Conservation (phyloP, 2,329 filamentous ascomycete species). For the Eurotiales sp. region DNA sequence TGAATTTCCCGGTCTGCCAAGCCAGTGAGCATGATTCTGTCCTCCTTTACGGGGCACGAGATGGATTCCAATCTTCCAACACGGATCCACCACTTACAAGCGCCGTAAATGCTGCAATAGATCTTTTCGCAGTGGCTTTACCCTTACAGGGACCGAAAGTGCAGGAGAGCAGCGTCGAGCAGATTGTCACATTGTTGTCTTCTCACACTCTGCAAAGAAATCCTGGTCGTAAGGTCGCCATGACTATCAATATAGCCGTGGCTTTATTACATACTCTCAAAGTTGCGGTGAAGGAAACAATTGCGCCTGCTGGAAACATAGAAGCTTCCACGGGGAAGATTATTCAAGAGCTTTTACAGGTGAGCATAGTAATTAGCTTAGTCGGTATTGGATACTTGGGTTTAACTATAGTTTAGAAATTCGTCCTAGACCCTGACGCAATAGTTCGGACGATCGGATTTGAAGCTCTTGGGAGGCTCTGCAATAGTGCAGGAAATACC, state of each 20-base stretch:
- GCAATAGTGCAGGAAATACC: slow-evolving; percentile 75
- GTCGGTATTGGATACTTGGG: slow-evolving; percentile 22
- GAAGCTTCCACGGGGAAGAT: slow-evolving; percentile 72
- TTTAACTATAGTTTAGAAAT: slow-evolving; percentile 45
- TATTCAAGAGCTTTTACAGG: slow-evolving; percentile 68
- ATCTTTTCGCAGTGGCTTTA: slow-evolving; percentile 86
- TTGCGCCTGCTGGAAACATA: slow-evolving; percentile 68
- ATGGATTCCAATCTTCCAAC: slow-evolving; percentile 41
- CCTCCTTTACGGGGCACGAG: slow-evolving; percentile 62
- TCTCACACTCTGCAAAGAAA: slow-evolving; percentile 77
- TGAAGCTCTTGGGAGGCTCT: slow-evolving; percentile 79
- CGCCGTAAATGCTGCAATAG: slow-evolving; percentile 90
- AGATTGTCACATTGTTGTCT: slow-evolving; percentile 84
- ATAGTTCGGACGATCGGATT: slow-evolving; percentile 83
- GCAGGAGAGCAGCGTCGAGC: slow-evolving; percentile 92
- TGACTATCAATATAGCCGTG: slow-evolving; percentile 83
- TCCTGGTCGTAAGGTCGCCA: slow-evolving; percentile 80
- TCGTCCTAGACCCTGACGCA: slow-evolving; percentile 78
- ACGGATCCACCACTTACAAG: slow-evolving; percentile 86
- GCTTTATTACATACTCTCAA: slow-evolving; percentile 77
- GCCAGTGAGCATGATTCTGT: slow-evolving; percentile 88
- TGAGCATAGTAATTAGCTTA: slow-evolving; percentile 30
- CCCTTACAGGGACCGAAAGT: slow-evolving; percentile 86
- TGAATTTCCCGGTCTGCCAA: slow-evolving; percentile 65
- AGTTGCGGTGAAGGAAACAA: slow-evolving; percentile 77